Conservation (phyloP, 192 early-diverging fungal genomes). For the Podila epigama region DNA sequence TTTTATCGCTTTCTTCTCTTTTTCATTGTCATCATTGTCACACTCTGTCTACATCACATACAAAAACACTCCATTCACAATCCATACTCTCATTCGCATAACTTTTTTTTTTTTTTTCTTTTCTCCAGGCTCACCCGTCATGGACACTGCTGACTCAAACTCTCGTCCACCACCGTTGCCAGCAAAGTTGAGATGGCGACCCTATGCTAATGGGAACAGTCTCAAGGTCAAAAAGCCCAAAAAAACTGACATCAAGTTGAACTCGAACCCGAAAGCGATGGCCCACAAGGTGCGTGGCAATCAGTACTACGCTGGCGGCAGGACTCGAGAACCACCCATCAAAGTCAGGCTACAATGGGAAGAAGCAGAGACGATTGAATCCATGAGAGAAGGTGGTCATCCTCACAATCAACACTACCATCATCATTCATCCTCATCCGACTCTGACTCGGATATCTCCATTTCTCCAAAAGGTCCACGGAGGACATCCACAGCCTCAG, state of each 20-base stretch:
- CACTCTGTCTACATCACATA: neutral
- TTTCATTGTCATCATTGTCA: neutral
- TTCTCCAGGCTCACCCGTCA: neutral
- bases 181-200: conserved; percentile 36
- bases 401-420: conserved; percentile 23
- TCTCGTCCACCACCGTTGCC: conserved; percentile 14
- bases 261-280: conserved; percentile 13
- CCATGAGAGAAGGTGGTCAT: conserved; percentile 42
- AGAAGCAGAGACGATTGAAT: conserved; percentile 40
- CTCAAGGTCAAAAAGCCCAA: conserved; percentile 38
- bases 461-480: neutral
- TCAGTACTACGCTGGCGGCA: conserved; percentile 27
- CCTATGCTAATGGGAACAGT: conserved; percentile 40
- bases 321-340: neutral
- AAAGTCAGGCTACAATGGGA: conserved; percentile 37
- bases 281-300: conserved; percentile 25
- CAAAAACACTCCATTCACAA: neutral
- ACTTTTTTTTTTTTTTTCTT: no score
- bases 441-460: conserved; percentile 18
- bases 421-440: conserved; percentile 10
- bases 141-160: conserved; percentile 34
- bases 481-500: neutral
- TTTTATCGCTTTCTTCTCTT: neutral
- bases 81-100: no score
- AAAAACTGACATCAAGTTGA: neutral